Evolutionary conservation across 1,284 basidiomycete genomes (phyloP).

Genomic region (Ganoderma multipileum): DNA sequence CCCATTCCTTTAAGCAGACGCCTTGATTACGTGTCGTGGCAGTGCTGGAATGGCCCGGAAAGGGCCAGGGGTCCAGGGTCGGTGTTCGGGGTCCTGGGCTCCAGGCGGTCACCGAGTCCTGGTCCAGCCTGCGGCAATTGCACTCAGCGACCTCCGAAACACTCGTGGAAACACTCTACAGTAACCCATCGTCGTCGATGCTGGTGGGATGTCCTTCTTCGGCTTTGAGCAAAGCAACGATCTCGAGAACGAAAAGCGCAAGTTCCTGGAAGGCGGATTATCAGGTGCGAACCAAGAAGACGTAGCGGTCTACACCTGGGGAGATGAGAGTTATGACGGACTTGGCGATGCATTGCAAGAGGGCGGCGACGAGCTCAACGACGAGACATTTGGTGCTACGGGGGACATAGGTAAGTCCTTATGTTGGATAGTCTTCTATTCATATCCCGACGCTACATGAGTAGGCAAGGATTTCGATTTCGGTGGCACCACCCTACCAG

Average conservation of each 20-base stretch:
- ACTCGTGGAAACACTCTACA: conserved; percentile 2
- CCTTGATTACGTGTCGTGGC: too few species aligned
- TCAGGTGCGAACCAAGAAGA: conserved; percentile 63
- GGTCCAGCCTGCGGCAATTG: too few species aligned
- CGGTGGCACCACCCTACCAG: conserved; percentile 53
- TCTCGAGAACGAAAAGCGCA: conserved; percentile 67
- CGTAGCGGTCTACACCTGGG: conserved; percentile 88
- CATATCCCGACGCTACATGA: conserved; percentile 8
- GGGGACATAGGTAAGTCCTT: conserved; percentile 69
- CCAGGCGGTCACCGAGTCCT: too few species aligned
- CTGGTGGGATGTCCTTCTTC: conserved; percentile 77
- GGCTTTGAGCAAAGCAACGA: conserved; percentile 67
- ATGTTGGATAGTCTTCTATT: not conserved
- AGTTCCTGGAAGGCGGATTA: conserved; percentile 53
- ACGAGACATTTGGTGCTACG: conserved; percentile 91
- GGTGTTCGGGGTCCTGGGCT: not conserved
- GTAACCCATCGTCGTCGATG: conserved; percentile 24
- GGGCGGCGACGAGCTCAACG: conserved; percentile 89
- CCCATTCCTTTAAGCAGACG: too few species aligned
- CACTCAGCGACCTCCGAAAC: not conserved
- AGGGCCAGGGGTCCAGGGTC: not conserved
- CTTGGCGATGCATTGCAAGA: conserved; percentile 89
- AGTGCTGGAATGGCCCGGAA: too few species aligned
- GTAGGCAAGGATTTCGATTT: conserved; percentile 96
- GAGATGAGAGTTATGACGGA: conserved; percentile 89